These are phyloP conservation scores for Globisporangium cylindrosporum DNA, from an alignment of 352 stramenopile genomes.

Conservation along the genomic window DNA sequence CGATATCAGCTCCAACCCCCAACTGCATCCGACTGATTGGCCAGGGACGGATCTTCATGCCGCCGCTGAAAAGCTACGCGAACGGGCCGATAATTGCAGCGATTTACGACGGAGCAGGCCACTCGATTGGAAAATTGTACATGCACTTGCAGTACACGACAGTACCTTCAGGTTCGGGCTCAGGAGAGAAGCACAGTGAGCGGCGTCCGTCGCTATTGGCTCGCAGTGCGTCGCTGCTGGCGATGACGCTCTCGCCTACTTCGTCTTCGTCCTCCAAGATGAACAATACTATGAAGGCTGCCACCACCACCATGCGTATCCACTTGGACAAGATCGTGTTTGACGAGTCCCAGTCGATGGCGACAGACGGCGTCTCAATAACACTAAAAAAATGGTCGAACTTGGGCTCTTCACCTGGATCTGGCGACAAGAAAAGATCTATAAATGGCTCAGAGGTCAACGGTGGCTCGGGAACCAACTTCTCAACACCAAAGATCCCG, in stretches of 20 bases:
- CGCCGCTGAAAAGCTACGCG: conserved; percentile 14
- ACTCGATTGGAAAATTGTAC: conserved; percentile 24
- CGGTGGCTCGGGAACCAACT: neutral
- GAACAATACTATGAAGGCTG: neutral
- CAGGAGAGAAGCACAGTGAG: neutral
- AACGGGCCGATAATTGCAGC: conserved; percentile 16
- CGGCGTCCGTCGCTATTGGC: conserved; percentile 14
- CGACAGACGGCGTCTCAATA: conserved; percentile 26
- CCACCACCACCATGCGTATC: conserved; percentile 16
- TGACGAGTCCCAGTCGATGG: conserved; percentile 4
- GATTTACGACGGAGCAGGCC: conserved; percentile 16
- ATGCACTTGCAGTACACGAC: conserved; percentile 21
- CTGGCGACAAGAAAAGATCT: neutral
- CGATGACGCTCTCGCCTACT: neutral
- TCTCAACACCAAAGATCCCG: conserved; percentile 26
- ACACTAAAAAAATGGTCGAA: conserved; percentile 34
- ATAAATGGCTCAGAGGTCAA: neutral
- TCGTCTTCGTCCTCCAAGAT: neutral
- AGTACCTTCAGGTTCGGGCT: neutral
- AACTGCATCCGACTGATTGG: conserved; percentile 30
- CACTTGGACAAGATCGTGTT: conserved; percentile 28
- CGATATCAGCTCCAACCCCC: neutral
- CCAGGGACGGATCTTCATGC: conserved; percentile 30
- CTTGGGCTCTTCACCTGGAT: neutral
- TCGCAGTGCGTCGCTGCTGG: conserved; percentile 3